Evolutionary conservation across 106 monocot species (phyloP), one percentile per base, ranked within the genome.

Genomic region (Xerophyta viscosa): DNA sequence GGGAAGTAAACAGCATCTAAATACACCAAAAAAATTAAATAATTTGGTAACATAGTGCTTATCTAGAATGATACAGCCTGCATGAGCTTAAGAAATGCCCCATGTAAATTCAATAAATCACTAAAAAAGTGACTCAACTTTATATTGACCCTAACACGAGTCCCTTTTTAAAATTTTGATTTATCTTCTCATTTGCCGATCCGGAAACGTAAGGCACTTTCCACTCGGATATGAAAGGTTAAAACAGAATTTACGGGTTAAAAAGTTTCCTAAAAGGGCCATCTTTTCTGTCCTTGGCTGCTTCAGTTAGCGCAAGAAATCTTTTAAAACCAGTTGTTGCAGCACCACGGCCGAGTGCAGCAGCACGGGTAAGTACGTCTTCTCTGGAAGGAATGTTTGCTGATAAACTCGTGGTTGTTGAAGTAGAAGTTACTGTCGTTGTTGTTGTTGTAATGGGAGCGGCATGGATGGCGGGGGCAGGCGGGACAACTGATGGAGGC

Each of bases 271-370:
- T 58, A 37, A 98, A 98, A 1, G 98, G 90, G 21, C 98, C 88
- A 50, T 90, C 90, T 50, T 86, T 98, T 26, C 86, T 56, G 37
- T 98, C 98, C 70, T 98, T 98, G 12, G 98, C 98, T 14, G 98
- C 98, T 73, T 98, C 98, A 1, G 98, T 98, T 18, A 98, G 60
- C 6, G 98, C 98, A 46, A 98, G 82, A 63, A 98, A 98, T 57
- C 98, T 85, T 68, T 98, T 98, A 60, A 98, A 98, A 13, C 98
- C 98, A 1, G 90, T 98, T 14, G 98, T 98, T 8, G 96, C 96
- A 30, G 96, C 96, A 52, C 96, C 96, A n/a, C 96, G 50, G 0
- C 96, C 96, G n/a, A 98, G 75, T n/a, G 96, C 96, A 44, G 96
- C 96, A 25, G 96, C 96, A 24, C 96, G 96, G 36, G 96, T 74